Evolutionary conservation across 352 stramenopile species (phyloP).

Genomic region (Halophytophthora batemanensis): DNA sequence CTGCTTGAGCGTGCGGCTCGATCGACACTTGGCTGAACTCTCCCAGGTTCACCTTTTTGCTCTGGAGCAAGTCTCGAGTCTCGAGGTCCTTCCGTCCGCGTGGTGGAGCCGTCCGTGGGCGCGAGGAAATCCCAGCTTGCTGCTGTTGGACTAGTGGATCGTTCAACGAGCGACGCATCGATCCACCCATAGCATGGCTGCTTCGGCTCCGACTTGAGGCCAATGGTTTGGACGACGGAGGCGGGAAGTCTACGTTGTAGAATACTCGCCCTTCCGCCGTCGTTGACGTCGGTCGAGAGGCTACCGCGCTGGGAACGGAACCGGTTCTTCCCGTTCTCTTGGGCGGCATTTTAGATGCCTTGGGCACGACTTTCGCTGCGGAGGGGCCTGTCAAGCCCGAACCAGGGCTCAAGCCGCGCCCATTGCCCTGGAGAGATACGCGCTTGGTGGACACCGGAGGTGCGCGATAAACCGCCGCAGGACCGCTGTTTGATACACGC

Average conservation of each 20-base stretch:
- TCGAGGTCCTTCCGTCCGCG: conserved; percentile 41
- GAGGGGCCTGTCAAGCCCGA: conserved; percentile 13
- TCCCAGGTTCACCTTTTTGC: conserved; percentile 34
- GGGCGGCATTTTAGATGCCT: conserved; percentile 6
- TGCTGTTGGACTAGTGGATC: conserved; percentile 20
- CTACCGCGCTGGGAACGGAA: conserved; percentile 1
- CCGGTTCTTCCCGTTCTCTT: conserved; percentile 15
- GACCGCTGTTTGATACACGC: conserved; percentile 9
- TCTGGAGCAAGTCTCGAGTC: conserved; percentile 37
- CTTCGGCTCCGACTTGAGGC: conserved; percentile 17
- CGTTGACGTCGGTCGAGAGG: conserved; percentile 11
- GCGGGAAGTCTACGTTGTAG: conserved; percentile 26
- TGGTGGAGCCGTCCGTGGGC: conserved; percentile 42
- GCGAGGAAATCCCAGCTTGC: conserved; percentile 8
- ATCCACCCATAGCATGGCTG: conserved; percentile 17
- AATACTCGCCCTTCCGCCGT: conserved; percentile 24
- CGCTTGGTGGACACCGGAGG: conserved; percentile 21
- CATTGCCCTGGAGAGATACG: conserved; percentile 21
- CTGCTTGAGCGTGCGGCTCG: conserved; percentile 17
- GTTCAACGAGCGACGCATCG: conserved; percentile 14
- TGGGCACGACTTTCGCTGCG: conserved; percentile 8
- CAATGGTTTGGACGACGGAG: conserved; percentile 8
- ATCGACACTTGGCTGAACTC: conserved; percentile 20
- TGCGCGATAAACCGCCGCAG: conserved; percentile 12
- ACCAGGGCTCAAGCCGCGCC: conserved; percentile 16